Conservation (phyloP, 495 filamentous ascomycete species). For the Penicillium cosmopolitanum region DNA sequence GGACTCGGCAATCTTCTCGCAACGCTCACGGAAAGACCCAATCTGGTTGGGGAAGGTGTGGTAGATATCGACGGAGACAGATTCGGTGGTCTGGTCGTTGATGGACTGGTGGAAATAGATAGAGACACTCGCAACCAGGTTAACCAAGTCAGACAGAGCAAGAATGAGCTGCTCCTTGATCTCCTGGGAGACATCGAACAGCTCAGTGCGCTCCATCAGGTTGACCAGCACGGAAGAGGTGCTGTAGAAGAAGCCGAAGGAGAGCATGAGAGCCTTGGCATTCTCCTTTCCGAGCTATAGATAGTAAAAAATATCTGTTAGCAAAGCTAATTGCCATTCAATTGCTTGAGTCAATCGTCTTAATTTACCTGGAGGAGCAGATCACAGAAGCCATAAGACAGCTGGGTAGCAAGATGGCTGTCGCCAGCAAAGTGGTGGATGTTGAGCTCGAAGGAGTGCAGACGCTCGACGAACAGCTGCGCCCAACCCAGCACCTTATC, state of each 20-base stretch:
- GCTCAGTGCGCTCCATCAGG: slow-evolving; percentile 37
- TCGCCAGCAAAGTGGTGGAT: slow-evolving; percentile 39
- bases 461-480: slow-evolving; percentile 29
- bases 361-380: slow-evolving; percentile 40
- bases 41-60: slow-evolving; percentile 36
- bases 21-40: slow-evolving; percentile 36
- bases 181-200: slow-evolving; percentile 40
- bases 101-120: slow-evolving; percentile 35
- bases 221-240: slow-evolving; percentile 37
- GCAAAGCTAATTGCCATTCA: not conserved
- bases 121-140: slow-evolving; percentile 36
- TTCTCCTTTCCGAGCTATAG: slow-evolving; percentile 41
- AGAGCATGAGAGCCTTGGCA: slow-evolving; percentile 32
- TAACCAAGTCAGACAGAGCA: slow-evolving; percentile 40
- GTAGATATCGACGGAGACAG: slow-evolving; percentile 40
- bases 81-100: slow-evolving; percentile 25
- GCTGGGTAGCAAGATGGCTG: slow-evolving; percentile 40
- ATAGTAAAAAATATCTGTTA: not conserved
- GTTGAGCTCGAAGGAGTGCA: slow-evolving; percentile 38
- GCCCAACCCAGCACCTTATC: slow-evolving; percentile 44
- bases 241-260: slow-evolving; percentile 43
- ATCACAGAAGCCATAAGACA: slow-evolving; percentile 43
- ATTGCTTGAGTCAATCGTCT: not conserved
- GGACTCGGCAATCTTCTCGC: slow-evolving; percentile 33
- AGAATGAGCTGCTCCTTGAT: slow-evolving; percentile 46